Evolutionary conservation across 2,329 filamentous ascomycete genomes (phyloP).

Genomic region (Fusarium bactridioides): DNA sequence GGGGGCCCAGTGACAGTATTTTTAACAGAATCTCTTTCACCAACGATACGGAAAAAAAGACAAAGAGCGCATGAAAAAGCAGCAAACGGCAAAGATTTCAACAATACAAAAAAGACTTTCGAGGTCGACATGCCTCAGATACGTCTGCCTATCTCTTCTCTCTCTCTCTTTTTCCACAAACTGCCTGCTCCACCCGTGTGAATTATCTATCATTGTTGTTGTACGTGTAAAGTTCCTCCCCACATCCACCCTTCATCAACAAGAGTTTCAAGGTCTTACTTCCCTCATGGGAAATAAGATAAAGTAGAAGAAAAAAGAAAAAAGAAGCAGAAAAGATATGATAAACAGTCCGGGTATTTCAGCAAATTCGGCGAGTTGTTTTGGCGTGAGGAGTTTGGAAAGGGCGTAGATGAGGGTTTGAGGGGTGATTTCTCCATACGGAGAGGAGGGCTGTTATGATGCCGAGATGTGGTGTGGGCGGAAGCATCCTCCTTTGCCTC

Average conservation of each 20-base stretch:
- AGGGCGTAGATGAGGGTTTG: conserved; percentile 5
- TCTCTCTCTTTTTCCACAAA: background rate
- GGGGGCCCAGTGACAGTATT: background rate
- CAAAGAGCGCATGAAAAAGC: background rate
- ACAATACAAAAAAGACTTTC: conserved; percentile 18
- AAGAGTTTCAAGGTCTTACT: background rate
- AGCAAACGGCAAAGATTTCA: conserved; percentile 2
- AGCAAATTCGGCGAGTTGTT: conserved; percentile 25
- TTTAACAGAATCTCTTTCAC: conserved; percentile 1
- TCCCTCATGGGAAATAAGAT: background rate
- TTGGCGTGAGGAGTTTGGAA: background rate
- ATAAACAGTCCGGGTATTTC: conserved; percentile 32
- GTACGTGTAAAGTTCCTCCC: conserved; percentile 1
- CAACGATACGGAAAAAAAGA: background rate
- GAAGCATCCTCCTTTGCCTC: background rate
- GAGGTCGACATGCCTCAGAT: conserved; percentile 16
- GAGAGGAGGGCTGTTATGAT: background rate
- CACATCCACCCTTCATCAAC: background rate
- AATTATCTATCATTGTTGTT: background rate
- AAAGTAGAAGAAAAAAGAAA: background rate
- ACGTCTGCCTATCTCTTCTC: conserved; percentile 23
- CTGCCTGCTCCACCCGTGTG: background rate
- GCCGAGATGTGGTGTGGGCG: conserved; percentile 4
- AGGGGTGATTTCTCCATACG: background rate
- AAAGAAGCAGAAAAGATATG: background rate